These are phyloP conservation scores for Sclerotinia nivalis DNA, from an alignment of 2,329 filamentous ascomycete genomes.

Conservation along the genomic window DNA sequence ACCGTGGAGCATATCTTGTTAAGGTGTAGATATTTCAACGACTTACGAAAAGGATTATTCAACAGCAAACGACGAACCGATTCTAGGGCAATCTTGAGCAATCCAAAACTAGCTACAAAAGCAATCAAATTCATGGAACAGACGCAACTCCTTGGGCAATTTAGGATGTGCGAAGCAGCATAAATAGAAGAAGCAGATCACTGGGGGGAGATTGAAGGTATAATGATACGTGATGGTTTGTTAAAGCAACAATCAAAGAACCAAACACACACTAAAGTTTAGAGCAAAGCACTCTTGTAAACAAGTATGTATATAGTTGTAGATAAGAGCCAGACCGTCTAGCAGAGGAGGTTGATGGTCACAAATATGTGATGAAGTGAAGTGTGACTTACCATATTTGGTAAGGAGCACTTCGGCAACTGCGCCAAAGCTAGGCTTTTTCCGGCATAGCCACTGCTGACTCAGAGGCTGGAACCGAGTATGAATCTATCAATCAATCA, in stretches of 20 bases:
- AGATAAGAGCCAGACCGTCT: conserved; percentile 4
- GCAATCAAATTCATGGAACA: background rate
- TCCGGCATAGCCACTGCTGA: too few species aligned
- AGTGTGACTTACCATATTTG: background rate
- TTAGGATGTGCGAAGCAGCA: background rate
- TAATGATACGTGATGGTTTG: conserved; percentile 17
- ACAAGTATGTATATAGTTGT: background rate
- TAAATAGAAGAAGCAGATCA: conserved; percentile 1
- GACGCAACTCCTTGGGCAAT: background rate
- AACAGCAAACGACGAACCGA: too few species aligned
- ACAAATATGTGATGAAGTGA: conserved; percentile 30
- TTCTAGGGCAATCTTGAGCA: too few species aligned
- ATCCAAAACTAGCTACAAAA: background rate
- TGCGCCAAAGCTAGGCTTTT: too few species aligned
- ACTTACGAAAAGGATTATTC: too few species aligned
- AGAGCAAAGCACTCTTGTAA: conserved; percentile 3
- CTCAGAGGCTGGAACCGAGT: too few species aligned
- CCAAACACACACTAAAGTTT: background rate
- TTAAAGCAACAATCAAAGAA: conserved; percentile 23
- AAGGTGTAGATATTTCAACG: too few species aligned
- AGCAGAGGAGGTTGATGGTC: conserved; percentile 27
- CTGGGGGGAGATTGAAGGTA: conserved; percentile 25
- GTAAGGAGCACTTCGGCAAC: too few species aligned
- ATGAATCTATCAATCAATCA: too few species aligned
- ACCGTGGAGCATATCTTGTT: too few species aligned